Evolutionary conservation across 441 rosid genomes (phyloP), one percentile per base, ranked within the genome.

Genomic region (Corymbia calophylla): DNA sequence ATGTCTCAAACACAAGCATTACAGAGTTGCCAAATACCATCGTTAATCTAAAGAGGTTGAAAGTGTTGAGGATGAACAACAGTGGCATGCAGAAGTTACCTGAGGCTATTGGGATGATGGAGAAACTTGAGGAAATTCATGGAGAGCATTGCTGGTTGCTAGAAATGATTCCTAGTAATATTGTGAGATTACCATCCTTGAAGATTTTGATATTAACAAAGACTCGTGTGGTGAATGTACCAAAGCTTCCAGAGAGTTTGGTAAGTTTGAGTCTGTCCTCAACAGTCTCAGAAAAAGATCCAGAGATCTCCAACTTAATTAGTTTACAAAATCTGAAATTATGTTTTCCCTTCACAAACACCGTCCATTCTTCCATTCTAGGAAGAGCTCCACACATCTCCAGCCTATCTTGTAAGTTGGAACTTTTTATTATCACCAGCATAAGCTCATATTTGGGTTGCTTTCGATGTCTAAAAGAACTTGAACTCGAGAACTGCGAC

Each of bases 61-160:
- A 19, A 19, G 4, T 55, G 25, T 0, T 55, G 58, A 19, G 8
- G 10, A 19, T 55, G 8, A 0, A 0, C 2, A 0, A 0, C 0
- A 1, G 10, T 55, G 1, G 5, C 25, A 55, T 55, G 0, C 58
- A 19, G 8, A 55, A 55, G 25, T 19, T 55, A 55, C 58, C 58
- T 19, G 9, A 8, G 19, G 4, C 0, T 4, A 55, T 19, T 8
- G 2, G 58, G 58, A 55, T 19, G 58, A 55, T 55, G 58, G 58
- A 55, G 58, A 8, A 55, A 55, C 25, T 55, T 3, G 25, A 8
- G 10, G 2, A 19, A 55, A 19, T 55, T 55, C 21, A 19, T 55
- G 25, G 58, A 19, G 10, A 0, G 0, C 4, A 9, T 55, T 55
- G 58, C 1, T 0, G 10, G 4, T 1, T 1, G 5, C 58, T 55